Evolutionary conservation across 1,139 yeast species (phyloP), one percentile per base, ranked within the genome.

Genomic region (Hansenula lynferdii): DNA sequence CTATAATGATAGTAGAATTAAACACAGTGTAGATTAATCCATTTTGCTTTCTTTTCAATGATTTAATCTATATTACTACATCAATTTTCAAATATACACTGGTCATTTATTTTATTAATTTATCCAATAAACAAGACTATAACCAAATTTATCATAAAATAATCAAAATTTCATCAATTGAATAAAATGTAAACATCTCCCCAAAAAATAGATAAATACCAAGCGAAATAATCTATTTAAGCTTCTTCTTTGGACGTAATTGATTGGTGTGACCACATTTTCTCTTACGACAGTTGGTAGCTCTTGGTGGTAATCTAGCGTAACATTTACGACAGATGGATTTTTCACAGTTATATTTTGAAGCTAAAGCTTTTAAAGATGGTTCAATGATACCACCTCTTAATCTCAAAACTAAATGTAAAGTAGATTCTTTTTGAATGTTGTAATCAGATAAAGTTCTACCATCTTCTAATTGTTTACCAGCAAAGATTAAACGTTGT

Each of bases 201-300:
- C 36, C 39, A 38, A 35, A 39, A 38, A 35, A 34, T 24, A 39
- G 32, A 27, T 42, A 34, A 24, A 40, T 33, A 28, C 41, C 41
- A 32, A 30, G 57, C 56, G 58, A 64, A 71, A 70, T 66, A 66
- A 74, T 69, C 75, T 78, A 90, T 82, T 90, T 90, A 74, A 89
- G 85, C 89, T 92, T 92, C 95, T 92, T 92, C 96, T 90, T 90
- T 77, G 97, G 97, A 82, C 97, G 89, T 75, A 92, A 86, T 81
- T 92, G 98, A 82, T 92, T 92, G 73, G 96, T 80, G 95, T 92
- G 98, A 67, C 98, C 98, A 77, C 98, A 92, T 84, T 92, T 92
- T 87, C 97, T 89, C 97, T 92, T 92, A 82, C 98, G 89, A 84
- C 98, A 92, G 96, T 92, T 92, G 76, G 97, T 92, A 64, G 98